Evolutionary conservation across 495 filamentous ascomycete species (phyloP), one percentile per base, ranked within the genome.

Genomic region (Penicillium mononematosum): DNA sequence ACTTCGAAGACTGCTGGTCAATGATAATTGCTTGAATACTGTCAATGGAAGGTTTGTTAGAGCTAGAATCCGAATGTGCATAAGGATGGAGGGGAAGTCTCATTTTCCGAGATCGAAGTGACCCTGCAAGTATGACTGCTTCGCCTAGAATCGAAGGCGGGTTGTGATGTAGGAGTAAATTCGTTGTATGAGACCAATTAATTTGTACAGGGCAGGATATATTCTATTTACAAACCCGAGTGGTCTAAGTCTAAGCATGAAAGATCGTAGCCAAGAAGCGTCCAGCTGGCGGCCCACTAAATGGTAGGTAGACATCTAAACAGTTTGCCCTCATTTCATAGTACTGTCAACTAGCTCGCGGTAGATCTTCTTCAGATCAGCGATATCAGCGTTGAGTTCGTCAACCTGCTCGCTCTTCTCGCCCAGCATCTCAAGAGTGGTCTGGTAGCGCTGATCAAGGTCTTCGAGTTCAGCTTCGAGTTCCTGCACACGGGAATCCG

Each of bases 331-430:
- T 82, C 69, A 88, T 71, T 81, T 83, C 75, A 91, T 86, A 36
- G 89, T 95, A 69, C 84, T 84, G 73, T 94, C 89, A 41, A 95
- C 88, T 71, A 98, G 71, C 66, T 97, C 93, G 64, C 91, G 82
- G 75, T 96, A 96, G 78, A 98, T 93, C 57, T 86, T 85, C 78
- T 98, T 98, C 66, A 98, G 77, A 79, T 98, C 94, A 49, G 82
- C 78, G 52, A 98, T 88, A 79, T 98, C 94, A 34, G 87, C 86
- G 69, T 83, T 82, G 50, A 99, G 75, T 78, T 98, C 93, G 60
- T 96, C 90, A 14, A 96, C 91, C 68, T 85, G 73, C 79, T 98
- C 94, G 67, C 89, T 96, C 84, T 95, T 96, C 82, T 98, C 94
- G 11, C 94, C 94, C 39, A 97, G 71, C 88, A 98, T 87, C 77